These are phyloP conservation scores for Colletotrichum costaricense DNA, from an alignment of 2,329 filamentous ascomycete species.

Conservation along the genomic window DNA sequence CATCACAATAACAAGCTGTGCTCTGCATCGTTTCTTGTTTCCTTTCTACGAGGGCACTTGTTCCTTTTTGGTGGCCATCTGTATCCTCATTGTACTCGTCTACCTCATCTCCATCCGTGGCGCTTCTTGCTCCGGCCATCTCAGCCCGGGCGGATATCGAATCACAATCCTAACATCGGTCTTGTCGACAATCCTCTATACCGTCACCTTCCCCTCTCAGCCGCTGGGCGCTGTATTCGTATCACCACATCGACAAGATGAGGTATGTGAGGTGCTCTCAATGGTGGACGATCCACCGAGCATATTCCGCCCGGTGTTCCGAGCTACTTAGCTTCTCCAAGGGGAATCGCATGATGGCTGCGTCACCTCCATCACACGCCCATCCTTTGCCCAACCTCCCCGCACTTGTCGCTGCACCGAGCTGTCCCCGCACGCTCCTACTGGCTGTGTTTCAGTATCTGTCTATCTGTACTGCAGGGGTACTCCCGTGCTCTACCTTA, in stretches of 20 bases:
- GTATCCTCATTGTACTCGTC: background rate
- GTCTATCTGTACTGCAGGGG: slow-evolving; percentile 26
- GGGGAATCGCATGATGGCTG: slow-evolving; percentile 34
- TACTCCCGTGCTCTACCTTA: slow-evolving; percentile 36
- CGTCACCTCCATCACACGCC: slow-evolving; percentile 33
- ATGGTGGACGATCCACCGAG: slow-evolving; percentile 11
- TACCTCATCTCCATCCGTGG: background rate
- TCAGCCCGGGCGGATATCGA: background rate
- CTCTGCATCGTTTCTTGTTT: background rate
- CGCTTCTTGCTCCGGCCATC: background rate
- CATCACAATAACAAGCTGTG: background rate
- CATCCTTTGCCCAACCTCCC: slow-evolving; percentile 29
- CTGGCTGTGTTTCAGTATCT: slow-evolving; percentile 30
- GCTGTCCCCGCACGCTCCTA: slow-evolving; percentile 32
- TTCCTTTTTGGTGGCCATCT: background rate
- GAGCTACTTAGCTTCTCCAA: slow-evolving; percentile 12
- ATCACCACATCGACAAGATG: slow-evolving; percentile 27
- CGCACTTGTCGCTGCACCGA: slow-evolving; percentile 29
- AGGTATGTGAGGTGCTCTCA: slow-evolving; percentile 22
- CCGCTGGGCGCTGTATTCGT: background rate
- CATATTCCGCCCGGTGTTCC: slow-evolving; percentile 3
- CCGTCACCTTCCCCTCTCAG: slow-evolving; percentile 12
- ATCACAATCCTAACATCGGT: background rate
- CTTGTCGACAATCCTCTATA: background rate
- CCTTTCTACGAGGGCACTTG: background rate